Conservation (phyloP, 1,284 basidiomycete genomes). For the Papiliotrema terrestris region DNA sequence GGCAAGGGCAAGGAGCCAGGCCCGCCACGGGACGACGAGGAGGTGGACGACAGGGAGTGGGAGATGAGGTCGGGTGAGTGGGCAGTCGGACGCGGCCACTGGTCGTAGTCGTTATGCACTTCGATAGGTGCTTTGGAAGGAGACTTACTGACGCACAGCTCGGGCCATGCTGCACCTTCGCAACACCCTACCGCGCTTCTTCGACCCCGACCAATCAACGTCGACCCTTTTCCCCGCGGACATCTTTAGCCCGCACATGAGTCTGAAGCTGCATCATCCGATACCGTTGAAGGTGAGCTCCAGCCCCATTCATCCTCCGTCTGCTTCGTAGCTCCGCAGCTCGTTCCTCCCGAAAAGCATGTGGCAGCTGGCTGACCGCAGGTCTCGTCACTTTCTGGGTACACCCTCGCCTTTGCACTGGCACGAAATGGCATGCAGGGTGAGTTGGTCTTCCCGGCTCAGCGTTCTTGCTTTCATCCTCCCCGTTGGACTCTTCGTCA, state of each 20-base stretch:
- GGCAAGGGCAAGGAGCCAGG: constrained; percentile 18
- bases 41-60: constrained; percentile 48
- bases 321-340: no score
- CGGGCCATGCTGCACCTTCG: constrained; percentile 47
- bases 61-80: constrained; percentile 45
- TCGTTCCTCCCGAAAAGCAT: not conserved
- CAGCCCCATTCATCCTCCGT: not conserved
- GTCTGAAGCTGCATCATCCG: constrained; percentile 41
- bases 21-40: constrained; percentile 27
- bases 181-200: constrained; percentile 44
- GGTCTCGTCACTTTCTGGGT: constrained; percentile 41
- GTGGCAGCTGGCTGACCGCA: constrained; percentile 5
- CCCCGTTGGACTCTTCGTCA: no score
- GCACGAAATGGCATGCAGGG: constrained; percentile 48
- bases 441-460: constrained; percentile 11
- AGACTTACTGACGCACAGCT: constrained; percentile 19
- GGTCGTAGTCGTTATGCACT: not conserved
- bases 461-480: not conserved
- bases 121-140: not conserved
- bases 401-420: constrained; percentile 42
- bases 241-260: constrained; percentile 40
- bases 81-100: not conserved
- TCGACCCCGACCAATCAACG: constrained; percentile 26
- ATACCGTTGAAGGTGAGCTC: constrained; percentile 41
- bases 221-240: constrained; percentile 40